These are phyloP conservation scores for Penicillium paneum DNA, from an alignment of 2,329 filamentous ascomycete genomes.

Conservation along the genomic window DNA sequence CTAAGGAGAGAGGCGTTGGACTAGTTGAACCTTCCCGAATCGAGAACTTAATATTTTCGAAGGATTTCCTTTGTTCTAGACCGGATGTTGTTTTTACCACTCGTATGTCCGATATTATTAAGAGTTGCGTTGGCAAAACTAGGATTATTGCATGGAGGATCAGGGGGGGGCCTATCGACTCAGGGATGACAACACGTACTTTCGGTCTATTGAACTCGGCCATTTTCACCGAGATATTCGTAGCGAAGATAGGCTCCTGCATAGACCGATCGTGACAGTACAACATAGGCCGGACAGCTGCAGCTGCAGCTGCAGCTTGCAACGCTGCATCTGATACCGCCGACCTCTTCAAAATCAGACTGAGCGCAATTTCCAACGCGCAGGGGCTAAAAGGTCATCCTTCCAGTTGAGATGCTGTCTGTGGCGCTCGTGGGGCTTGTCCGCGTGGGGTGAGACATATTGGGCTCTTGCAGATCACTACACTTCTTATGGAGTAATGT, in stretches of 20 bases:
- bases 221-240: neutral
- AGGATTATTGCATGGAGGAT: neutral
- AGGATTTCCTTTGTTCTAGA: neutral
- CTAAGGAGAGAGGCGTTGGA: neutral
- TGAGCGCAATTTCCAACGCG: neutral
- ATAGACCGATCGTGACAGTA: neutral
- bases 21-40: neutral
- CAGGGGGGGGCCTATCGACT: neutral
- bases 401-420: neutral
- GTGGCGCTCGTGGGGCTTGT: neutral
- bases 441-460: constrained; percentile 10
- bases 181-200: neutral
- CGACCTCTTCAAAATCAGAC: neutral
- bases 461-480: neutral
- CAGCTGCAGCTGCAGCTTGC: neutral
- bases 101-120: neutral
- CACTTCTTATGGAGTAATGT: constrained; percentile 8
- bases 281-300: neutral
- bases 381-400: neutral
- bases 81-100: neutral
- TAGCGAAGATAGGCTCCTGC: neutral
- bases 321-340: neutral
- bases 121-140: neutral
- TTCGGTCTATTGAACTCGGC: no score
- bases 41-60: no score